Base-by-base conservation (phyloP, 441 rosid genomes). In the Populus tomentosa region DNA sequence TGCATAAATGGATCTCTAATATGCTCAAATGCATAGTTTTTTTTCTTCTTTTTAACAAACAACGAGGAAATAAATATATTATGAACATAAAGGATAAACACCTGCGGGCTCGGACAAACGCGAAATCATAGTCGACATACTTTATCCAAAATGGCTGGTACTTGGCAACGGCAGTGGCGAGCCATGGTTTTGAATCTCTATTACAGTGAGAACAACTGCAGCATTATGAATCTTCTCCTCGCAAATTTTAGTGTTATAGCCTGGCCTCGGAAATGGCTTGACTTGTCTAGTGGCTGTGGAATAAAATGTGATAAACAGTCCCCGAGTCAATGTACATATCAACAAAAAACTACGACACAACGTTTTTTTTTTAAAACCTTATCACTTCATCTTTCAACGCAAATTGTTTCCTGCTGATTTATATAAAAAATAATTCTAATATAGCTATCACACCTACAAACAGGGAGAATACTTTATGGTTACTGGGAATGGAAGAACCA, bases 181-280 rank as follows among this genome's bases (percentile, higher is more conserved):
- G 88, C 96, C 96, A 92, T 18, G 96, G 94, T 85, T 91, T 92
- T 82, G 85, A 82, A 86, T 90, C 88, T 69, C 94, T 91, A 67
- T 92, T 91, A 89, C 87, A 91, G 78, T 92, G 96, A 38, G 42
- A 68, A 91, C 82, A 2, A 90, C 94, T 11, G 89, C 94, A 62
- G 87, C 97, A 18, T 85, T 88, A 70, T 87, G 89, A 77, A 92
- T 89, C 78, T 88, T 89, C 0, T 92, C 89, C 77, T 82, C 86
- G 88, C 90, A 90, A 2, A 92, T 89, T 72, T 89, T 90, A 7
- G 94, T 91, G 73, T 90, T 93, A 50, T 89, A 91, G 28, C 97
- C 96, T 8, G 91, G 90, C 74, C 97, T 95, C 82, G 91, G 79
- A 50, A 89, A 64, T 92, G 96, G 94, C 96, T 91, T 80, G 86